These are phyloP conservation scores for Colletotrichum shisoi DNA, from an alignment of 2,329 filamentous ascomycete species.

Conservation along the genomic window DNA sequence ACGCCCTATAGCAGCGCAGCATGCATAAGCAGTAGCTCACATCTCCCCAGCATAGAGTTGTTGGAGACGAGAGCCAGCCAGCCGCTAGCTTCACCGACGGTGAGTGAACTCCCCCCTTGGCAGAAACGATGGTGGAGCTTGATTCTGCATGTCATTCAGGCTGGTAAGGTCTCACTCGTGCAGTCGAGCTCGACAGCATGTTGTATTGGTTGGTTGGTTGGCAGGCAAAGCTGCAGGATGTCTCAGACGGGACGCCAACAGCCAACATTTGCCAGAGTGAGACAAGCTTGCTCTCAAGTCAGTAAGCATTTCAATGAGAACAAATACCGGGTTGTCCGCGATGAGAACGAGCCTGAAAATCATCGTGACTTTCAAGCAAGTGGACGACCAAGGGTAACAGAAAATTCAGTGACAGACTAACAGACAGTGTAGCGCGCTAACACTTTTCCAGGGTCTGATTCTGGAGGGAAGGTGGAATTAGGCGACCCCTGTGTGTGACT, in stretches of 20 bases:
- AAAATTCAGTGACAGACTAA: constrained; percentile 27
- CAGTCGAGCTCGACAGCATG: background rate
- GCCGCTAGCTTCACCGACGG: background rate
- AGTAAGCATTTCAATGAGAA: background rate
- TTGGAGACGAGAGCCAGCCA: background rate
- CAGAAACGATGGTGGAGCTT: background rate
- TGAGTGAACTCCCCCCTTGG: background rate
- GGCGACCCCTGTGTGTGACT: background rate
- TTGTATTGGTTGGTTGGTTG: background rate
- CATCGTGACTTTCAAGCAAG: constrained; percentile 17
- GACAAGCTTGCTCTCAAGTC: background rate
- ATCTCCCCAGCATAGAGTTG: background rate
- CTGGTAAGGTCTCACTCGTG: background rate
- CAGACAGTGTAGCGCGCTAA: too few relatives aligned
- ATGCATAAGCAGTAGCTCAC: background rate
- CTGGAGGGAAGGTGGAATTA: constrained; percentile 20
- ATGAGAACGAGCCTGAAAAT: constrained; percentile 17
- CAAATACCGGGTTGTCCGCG: background rate
- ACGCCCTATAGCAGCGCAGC: too few relatives aligned
- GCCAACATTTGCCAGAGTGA: too few relatives aligned
- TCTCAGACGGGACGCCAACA: background rate
- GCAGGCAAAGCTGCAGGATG: background rate
- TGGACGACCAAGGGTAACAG: background rate
- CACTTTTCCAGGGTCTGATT: background rate
- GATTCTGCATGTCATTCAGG: constrained; percentile 3